phyloP scores from a whole-genome alignment of 768 basidiomycete species.

The Panaeolus papilionaceus region DNA sequence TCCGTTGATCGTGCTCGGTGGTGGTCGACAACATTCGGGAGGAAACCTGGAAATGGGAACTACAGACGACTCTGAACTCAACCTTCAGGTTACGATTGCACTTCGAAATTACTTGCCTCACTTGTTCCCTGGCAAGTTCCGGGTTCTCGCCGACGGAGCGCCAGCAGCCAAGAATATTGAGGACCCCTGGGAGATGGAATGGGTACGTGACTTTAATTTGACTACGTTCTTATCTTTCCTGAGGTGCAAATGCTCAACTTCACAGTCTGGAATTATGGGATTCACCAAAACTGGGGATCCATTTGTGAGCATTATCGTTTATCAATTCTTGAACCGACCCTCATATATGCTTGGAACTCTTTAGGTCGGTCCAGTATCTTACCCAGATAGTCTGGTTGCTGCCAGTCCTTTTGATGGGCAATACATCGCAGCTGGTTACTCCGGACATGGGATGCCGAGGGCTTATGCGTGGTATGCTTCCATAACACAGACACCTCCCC shows the following conservation, averaged over 20 bases:
- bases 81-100: constrained; percentile 49
- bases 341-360: background rate
- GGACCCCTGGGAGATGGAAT: constrained; percentile 72
- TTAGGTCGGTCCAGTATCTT: constrained; percentile 65
- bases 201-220: constrained; percentile 53
- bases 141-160: background rate
- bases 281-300: constrained; percentile 68
- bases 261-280: constrained; percentile 85
- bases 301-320: constrained; percentile 54
- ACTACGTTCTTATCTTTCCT: constrained; percentile 1
- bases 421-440: constrained; percentile 75
- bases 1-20: constrained; percentile 78
- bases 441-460: constrained; percentile 84
- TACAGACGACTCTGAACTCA: constrained; percentile 63
- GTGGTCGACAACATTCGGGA: constrained; percentile 55
- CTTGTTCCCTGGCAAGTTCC: constrained; percentile 61
- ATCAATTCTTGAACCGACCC: background rate
- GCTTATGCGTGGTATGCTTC: constrained; percentile 67
- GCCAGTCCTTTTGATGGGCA: constrained; percentile 55
- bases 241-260: constrained; percentile 7
- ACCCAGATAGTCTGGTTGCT: constrained; percentile 28
- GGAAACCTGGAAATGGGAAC: constrained; percentile 55
- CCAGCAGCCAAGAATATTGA: constrained; percentile 38
- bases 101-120: constrained; percentile 66
- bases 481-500: background rate